phyloP scores from a whole-genome alignment of 306 rosid genomes.

The Sicyos baderoa region DNA sequence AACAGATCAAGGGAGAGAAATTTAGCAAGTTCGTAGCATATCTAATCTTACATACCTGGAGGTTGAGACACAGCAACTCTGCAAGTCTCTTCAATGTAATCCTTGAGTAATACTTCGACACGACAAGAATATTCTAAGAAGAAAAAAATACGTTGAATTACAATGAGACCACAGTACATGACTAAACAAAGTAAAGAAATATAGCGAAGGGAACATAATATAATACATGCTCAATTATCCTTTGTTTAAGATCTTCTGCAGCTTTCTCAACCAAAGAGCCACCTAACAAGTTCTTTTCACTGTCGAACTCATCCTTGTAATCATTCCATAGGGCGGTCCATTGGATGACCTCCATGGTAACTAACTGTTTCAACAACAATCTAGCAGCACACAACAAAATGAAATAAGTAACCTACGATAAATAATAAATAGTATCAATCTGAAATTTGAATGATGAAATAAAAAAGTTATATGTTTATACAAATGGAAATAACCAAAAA shows the following conservation, averaged over 20 bases:
- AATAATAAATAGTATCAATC: not conserved
- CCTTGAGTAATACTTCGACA: conserved; percentile 67
- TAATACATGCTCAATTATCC: conserved; percentile 79
- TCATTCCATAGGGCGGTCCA: conserved; percentile 78
- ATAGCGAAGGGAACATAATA: conserved; percentile 11
- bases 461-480: no score
- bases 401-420: not conserved
- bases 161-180: not conserved
- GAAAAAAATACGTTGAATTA: not conserved
- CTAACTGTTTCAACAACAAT: conserved; percentile 69
- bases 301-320: conserved; percentile 71
- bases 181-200: conserved; percentile 1
- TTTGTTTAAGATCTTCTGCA: conserved; percentile 73
- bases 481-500: no score
- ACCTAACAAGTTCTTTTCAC: conserved; percentile 61
- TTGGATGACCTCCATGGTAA: conserved; percentile 87
- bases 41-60: conserved; percentile 12
- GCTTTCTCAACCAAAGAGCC: conserved; percentile 65
- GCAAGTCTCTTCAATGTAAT: conserved; percentile 26
- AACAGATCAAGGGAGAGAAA: not conserved
- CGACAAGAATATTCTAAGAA: conserved; percentile 78
- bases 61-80: conserved; percentile 20
- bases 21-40: not conserved
- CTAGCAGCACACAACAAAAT: conserved; percentile 22
- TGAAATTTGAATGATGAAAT: no score